Base-by-base conservation (phyloP, 139 green algal genomes). In the Parachlorella kessleri region DNA sequence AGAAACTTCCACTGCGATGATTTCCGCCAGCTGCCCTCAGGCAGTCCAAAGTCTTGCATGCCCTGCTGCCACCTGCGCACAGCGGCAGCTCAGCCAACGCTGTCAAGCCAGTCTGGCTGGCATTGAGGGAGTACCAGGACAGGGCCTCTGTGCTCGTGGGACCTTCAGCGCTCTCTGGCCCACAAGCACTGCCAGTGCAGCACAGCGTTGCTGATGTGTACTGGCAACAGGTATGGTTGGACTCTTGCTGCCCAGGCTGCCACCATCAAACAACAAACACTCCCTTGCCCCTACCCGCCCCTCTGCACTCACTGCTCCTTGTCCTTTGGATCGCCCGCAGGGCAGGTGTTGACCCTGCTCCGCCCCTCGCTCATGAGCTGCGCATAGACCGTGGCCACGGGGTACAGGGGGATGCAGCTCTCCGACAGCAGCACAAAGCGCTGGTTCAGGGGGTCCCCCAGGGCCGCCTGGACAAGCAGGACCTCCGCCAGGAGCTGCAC, bases 371-470 rank as follows among this genome's bases (percentile, higher is more conserved):
- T 28, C 63, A 83, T 81, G 14, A 87, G 65, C 64, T 87, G 85
- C 42, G 71, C 30, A 39, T 84, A 89, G 9, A 83, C 66, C 38
- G 69, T 35, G 26, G 68, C 18, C 21, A 81, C 67, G 23, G 85
- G 63, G 28, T 87, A 83, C 48, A 89, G 82, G 30, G 85, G 81
- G 24, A 81, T 38, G 55, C 36, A 76, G 36, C 69, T 30, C 28
- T 87, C 85, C 36, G 55, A 84, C 36, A 83, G 41, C 70, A 89
- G 78, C 40, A 84, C 48, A 72, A 87, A 87, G 48, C 72, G 75
- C 73, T 79, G 28, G 30, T 85, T 86, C 23, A 70, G 32, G 2
- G 82, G 77, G 32, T 89, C 82, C 72, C 59, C 6, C 64, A 89
- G 70, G 33, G 85, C 85, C 28, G 74, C 66, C 23, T 53, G n/a